Percentiles rank a stretch among this genome's conserved stretches.
phyloP scores from a whole-genome alignment of 164 flowering plant genomes.

The Cinnamomum micranthum region DNA sequence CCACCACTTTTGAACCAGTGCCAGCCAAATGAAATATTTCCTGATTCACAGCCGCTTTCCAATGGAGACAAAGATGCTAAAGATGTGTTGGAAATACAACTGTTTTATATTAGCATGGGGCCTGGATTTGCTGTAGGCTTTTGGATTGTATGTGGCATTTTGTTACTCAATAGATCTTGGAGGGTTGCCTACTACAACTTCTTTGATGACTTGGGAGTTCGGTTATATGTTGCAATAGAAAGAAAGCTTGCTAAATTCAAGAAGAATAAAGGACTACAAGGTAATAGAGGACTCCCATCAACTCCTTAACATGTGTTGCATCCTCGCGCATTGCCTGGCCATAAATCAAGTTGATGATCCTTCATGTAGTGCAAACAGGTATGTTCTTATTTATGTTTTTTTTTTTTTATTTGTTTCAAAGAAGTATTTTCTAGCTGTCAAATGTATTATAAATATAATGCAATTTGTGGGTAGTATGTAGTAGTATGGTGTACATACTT shows the following conservation, averaged over 20 bases:
- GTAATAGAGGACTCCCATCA: too few species aligned
- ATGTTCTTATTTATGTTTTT: too few species aligned
- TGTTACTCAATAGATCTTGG: slow-evolving; percentile 13
- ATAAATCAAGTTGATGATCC: too few species aligned
- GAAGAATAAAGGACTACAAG: neutral
- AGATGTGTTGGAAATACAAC: neutral
- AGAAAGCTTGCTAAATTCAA: neutral
- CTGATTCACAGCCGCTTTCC: neutral
- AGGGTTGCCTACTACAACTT: slow-evolving; percentile 12
- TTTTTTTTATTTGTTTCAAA: too few species aligned
- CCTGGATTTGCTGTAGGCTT: slow-evolving; percentile 12
- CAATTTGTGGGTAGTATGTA: too few species aligned
- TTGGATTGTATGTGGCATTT: slow-evolving; percentile 2
- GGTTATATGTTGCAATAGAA: neutral
- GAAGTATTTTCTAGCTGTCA: too few species aligned
- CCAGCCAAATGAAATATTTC: neutral
- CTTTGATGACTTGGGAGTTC: neutral
- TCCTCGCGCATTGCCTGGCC: too few species aligned
- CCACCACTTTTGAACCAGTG: neutral
- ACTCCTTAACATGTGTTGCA: too few species aligned
- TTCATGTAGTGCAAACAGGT: too few species aligned
- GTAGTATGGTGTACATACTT: too few species aligned
- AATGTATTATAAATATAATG: too few species aligned
- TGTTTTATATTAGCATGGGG: slow-evolving; percentile 3
- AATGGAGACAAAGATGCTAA: neutral